These are phyloP conservation scores for Kalmusia sp. DNA, from an alignment of 2,329 filamentous ascomycete species.

Conservation along the genomic window DNA sequence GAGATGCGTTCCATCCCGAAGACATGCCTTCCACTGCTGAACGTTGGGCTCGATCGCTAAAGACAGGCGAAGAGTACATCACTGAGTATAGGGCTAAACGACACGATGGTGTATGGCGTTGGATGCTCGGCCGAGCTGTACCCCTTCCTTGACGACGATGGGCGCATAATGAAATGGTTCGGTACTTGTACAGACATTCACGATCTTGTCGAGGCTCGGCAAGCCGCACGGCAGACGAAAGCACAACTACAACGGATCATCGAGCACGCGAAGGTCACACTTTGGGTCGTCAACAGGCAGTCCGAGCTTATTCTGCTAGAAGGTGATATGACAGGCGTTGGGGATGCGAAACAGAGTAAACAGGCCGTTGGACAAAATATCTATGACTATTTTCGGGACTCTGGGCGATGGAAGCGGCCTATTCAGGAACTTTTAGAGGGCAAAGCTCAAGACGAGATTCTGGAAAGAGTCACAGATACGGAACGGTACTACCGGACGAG, in stretches of 20 bases:
- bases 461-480: constrained; percentile 66
- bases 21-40: constrained; percentile 65
- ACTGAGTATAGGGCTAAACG: constrained; percentile 75
- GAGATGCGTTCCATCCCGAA: constrained; percentile 71
- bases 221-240: constrained; percentile 70
- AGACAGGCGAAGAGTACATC: constrained; percentile 69
- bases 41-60: constrained; percentile 68
- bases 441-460: constrained; percentile 64
- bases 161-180: constrained; percentile 79
- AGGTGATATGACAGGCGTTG: constrained; percentile 65
- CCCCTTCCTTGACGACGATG: constrained; percentile 72
- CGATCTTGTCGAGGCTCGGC: constrained; percentile 72
- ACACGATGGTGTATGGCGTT: constrained; percentile 74
- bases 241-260: constrained; percentile 77
- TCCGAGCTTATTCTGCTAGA: constrained; percentile 72
- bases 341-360: constrained; percentile 16
- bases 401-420: constrained; percentile 59
- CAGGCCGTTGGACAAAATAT: constrained; percentile 65
- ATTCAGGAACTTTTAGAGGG: constrained; percentile 72
- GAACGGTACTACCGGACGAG: constrained; percentile 75
- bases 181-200: constrained; percentile 83
- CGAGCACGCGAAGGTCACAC: constrained; percentile 75
- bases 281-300: constrained; percentile 74
- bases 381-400: constrained; percentile 65
- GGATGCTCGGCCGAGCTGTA: constrained; percentile 77